Conservation (phyloP, 2,329 filamentous ascomycete genomes). For the Epichloe festucae region DNA sequence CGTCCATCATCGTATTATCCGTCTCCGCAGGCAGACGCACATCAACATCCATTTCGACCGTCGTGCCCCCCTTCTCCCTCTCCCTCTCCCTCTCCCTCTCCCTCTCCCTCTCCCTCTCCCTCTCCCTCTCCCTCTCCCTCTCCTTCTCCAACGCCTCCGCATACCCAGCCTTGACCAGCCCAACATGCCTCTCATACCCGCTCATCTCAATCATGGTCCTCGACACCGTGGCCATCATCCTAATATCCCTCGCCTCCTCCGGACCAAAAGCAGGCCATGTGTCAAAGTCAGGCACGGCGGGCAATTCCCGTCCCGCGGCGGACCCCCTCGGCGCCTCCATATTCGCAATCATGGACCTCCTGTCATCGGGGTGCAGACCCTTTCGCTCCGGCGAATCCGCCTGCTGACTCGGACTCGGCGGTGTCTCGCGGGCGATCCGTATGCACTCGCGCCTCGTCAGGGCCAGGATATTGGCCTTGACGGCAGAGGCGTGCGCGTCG, state of each 20-base stretch:
- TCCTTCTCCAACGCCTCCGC: slow-evolving; percentile 14
- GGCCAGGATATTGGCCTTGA: slow-evolving; percentile 18
- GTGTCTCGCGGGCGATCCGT: slow-evolving; percentile 14
- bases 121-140: slow-evolving; percentile 9
- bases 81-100: slow-evolving; percentile 9
- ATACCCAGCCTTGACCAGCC: slow-evolving; percentile 6
- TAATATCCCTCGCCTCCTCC: slow-evolving; percentile 12
- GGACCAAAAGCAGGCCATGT: slow-evolving; percentile 2
- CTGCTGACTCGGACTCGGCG: not conserved
- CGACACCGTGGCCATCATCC: slow-evolving; percentile 11
- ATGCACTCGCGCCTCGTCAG: slow-evolving; percentile 18
- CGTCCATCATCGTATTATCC: not conserved
- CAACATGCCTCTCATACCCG: slow-evolving; percentile 14
- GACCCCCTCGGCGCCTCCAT: slow-evolving; percentile 13
- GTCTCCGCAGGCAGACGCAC: not conserved
- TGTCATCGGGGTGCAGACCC: not conserved
- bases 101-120: slow-evolving; percentile 9
- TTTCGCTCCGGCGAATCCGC: not conserved
- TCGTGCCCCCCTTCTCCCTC: not conserved
- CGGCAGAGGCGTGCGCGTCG: slow-evolving; percentile 14
- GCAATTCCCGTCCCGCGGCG: not conserved
- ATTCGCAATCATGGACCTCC: slow-evolving; percentile 17
- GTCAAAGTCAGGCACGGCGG: not conserved
- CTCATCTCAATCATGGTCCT: slow-evolving; percentile 10
- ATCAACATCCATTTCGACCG: not conserved